Evolutionary conservation across 164 flowering plant species (phyloP).

Genomic region (Annona cherimola): DNA sequence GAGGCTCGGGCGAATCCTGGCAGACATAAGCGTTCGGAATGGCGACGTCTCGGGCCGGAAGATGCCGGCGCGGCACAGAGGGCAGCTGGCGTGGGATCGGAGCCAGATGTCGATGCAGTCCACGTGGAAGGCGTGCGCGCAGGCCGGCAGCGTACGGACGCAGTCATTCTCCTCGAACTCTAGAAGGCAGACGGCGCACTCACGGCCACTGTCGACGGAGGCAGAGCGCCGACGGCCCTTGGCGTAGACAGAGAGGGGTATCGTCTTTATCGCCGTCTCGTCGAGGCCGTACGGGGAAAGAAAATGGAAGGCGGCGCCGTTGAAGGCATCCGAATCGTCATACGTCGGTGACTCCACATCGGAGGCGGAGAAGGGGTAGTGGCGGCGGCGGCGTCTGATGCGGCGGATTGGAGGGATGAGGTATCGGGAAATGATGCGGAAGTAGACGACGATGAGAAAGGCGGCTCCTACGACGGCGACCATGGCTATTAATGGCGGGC

Average conservation of each 20-base stretch:
- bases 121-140: slow-evolving; percentile 82
- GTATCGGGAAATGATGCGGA: slow-evolving; percentile 76
- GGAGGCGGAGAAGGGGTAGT: slow-evolving; percentile 22
- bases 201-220: slow-evolving; percentile 19
- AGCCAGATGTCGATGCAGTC: slow-evolving; percentile 97
- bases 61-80: slow-evolving; percentile 83
- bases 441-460: slow-evolving; percentile 71
- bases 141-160: slow-evolving; percentile 80
- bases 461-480: slow-evolving; percentile 81
- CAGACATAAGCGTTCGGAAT: slow-evolving; percentile 79
- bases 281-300: slow-evolving; percentile 73
- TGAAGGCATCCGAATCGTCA: slow-evolving; percentile 14
- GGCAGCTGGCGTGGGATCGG: slow-evolving; percentile 89
- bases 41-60: slow-evolving; percentile 56
- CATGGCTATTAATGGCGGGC: slow-evolving; percentile 90
- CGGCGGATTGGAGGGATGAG: slow-evolving; percentile 41
- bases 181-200: slow-evolving; percentile 89
- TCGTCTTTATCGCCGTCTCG: slow-evolving; percentile 71
- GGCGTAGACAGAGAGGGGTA: slow-evolving; percentile 66
- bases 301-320: slow-evolving; percentile 24
- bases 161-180: slow-evolving; percentile 83
- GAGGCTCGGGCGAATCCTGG: slow-evolving; percentile 73
- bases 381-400: slow-evolving; percentile 29
- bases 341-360: slow-evolving; percentile 45
- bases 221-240: slow-evolving; percentile 4